Base-by-base conservation (phyloP, 352 stramenopile genomes). In the Halophytophthora batemanensis region DNA sequence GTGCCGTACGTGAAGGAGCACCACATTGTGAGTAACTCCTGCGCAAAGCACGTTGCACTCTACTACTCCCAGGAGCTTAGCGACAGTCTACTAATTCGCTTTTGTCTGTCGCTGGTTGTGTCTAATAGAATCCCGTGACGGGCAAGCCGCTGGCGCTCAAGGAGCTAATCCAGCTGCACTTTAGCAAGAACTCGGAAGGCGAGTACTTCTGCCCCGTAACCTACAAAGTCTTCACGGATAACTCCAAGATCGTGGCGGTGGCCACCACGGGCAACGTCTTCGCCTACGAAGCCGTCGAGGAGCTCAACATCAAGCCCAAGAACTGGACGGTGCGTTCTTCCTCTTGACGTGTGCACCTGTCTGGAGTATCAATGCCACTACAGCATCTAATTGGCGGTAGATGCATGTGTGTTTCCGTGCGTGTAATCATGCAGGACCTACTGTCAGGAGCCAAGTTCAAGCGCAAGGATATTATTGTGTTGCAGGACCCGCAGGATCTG, bases 261-360 rank as follows among this genome's bases (percentile, higher is more conserved):
- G 76, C 76, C 14, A 77, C 82, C 2, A 93, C 81, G 7, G 81
- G 82, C n/a, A 98, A 99, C 70, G 96, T 99, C 12, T 99, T 96
- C 56, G 88, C 87, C 25, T 98, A 97, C 51, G 95, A 99, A 42
- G 96, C 96, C 5, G 87, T 99, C 44, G 74, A 98, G 34, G 97
- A 99, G 70, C 87, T 99, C 19, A 99, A 99, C 71, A 84, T 99
- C 61, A 99, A 98, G 69, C 56, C 91, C 6, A 99, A 99, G 66
- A 98, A 98, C 76, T 98, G 91, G 74, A 82, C 82, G 41, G 81
- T 91, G 31, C 28, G 62, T 23, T 53, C 41, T 3, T 17, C 11
- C 3, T 17, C 28, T 15, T 22, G 31, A 7, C n/a, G n/a, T n/a
- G n/a, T n/a, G n/a, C n/a, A n/a, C n/a, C n/a, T n/a, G n/a, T n/a